These are phyloP conservation scores for Trametes elegans DNA, from an alignment of 768 basidiomycete genomes.

Conservation along the genomic window DNA sequence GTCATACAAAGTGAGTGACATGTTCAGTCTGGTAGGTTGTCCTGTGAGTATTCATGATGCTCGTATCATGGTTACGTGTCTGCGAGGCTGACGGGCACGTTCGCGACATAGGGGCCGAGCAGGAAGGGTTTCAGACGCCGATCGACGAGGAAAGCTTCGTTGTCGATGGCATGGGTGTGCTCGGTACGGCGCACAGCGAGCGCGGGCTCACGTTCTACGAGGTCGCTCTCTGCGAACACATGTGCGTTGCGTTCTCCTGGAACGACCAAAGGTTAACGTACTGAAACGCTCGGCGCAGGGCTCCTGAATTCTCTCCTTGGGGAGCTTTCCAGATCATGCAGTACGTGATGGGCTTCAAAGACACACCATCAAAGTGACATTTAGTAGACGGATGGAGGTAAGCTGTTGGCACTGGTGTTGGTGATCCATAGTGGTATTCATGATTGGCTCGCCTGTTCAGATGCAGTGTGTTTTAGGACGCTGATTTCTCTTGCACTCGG, in stretches of 20 bases:
- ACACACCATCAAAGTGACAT: constrained; percentile 2
- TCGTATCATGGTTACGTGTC: too few species aligned
- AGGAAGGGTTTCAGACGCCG: constrained; percentile 73
- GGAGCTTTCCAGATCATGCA: constrained; percentile 70
- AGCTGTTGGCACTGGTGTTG: background rate
- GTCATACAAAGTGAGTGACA: constrained; percentile 38
- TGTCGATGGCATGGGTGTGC: constrained; percentile 66
- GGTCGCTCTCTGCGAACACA: constrained; percentile 68
- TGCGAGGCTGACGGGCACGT: constrained; percentile 4
- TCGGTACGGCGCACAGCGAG: constrained; percentile 64
- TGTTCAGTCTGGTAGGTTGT: constrained; percentile 1
- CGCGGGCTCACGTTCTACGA: constrained; percentile 68
- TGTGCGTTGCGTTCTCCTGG: constrained; percentile 41
- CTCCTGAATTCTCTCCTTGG: constrained; percentile 64
- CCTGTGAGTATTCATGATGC: constrained; percentile 10
- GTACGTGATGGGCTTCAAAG: constrained; percentile 62
- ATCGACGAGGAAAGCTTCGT: constrained; percentile 65
- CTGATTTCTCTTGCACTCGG: too few species aligned
- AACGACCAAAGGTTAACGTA: background rate
- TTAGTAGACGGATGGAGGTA: background rate
- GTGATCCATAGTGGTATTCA: too few species aligned
- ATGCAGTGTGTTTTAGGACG: too few species aligned
- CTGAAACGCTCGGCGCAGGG: too few species aligned
- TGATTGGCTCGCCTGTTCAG: too few species aligned
- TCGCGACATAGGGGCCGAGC: constrained; percentile 48